phyloP scores from a whole-genome alignment of 495 filamentous ascomycete genomes.

The Penicillium turbatum region DNA sequence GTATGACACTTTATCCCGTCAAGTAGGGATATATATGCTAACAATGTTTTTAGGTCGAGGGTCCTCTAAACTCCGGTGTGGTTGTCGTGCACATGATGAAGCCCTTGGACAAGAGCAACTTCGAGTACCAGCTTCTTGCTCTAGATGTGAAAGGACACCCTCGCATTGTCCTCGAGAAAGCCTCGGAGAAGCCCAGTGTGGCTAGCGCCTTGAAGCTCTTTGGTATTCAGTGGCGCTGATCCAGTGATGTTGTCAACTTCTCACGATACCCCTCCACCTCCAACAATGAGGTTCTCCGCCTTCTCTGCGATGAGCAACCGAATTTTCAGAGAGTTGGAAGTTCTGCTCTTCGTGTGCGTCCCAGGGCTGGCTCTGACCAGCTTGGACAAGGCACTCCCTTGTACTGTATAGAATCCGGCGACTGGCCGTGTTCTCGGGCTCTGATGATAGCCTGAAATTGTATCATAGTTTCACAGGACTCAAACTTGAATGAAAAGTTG shows the following conservation, averaged over 20 bases:
- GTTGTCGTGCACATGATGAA: constrained; percentile 77
- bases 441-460: constrained; percentile 7
- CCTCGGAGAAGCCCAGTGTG: constrained; percentile 35
- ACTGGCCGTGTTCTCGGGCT: neutral
- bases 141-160: constrained; percentile 67
- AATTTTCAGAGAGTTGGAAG: neutral
- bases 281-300: neutral
- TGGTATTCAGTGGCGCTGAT: constrained; percentile 51
- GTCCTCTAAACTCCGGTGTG: constrained; percentile 67
- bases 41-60: constrained; percentile 63
- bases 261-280: constrained; percentile 3
- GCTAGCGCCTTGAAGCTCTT: constrained; percentile 45
- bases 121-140: constrained; percentile 74
- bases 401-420: constrained; percentile 11
- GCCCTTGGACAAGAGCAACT: constrained; percentile 56
- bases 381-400: neutral
- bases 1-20: constrained; percentile 37
- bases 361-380: neutral
- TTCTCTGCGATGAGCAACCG: neutral
- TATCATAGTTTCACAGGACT: constrained; percentile 10
- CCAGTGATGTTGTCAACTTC: constrained; percentile 1
- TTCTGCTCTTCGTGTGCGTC: neutral
- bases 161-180: constrained; percentile 47
- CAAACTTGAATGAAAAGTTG: neutral
- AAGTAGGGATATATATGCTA: neutral